A percentile compares a stretch with the other conserved stretches of the same genome.
These are phyloP conservation scores for Massarina eburnea DNA, from an alignment of 2,329 filamentous ascomycete genomes.

Conservation along the genomic window DNA sequence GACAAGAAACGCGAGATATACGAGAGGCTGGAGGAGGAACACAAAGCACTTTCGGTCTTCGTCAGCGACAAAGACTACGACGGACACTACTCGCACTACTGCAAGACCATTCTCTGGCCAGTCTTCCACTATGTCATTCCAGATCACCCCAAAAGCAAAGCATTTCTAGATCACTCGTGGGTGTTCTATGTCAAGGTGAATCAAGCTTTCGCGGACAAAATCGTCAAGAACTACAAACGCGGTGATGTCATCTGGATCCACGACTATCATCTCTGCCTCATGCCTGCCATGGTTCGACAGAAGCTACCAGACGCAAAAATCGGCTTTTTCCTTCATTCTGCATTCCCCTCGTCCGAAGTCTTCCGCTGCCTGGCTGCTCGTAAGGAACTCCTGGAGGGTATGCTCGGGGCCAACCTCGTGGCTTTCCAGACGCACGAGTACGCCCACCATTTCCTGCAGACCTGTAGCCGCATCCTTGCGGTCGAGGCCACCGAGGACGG, in stretches of 20 bases:
- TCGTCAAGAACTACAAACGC: slow-evolving; percentile 88
- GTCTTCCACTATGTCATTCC: slow-evolving; percentile 98
- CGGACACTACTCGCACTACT: slow-evolving; percentile 92
- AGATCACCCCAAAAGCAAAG: slow-evolving; percentile 97
- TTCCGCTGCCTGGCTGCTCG: slow-evolving; percentile 89
- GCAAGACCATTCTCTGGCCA: slow-evolving; percentile 97
- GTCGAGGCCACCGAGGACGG: slow-evolving; percentile 88
- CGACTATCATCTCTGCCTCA: slow-evolving; percentile 89
- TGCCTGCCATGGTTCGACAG: slow-evolving; percentile 86
- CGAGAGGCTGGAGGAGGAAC: slow-evolving; percentile 76
- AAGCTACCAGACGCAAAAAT: slow-evolving; percentile 92
- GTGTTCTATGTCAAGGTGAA: slow-evolving; percentile 91
- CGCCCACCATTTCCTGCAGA: slow-evolving; percentile 90
- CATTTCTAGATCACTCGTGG: slow-evolving; percentile 96
- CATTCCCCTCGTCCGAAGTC: slow-evolving; percentile 94
- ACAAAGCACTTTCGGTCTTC: slow-evolving; percentile 81
- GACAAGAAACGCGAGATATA: slow-evolving; percentile 81
- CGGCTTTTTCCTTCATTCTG: slow-evolving; percentile 92
- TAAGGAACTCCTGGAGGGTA: slow-evolving; percentile 84
- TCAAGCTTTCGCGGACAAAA: slow-evolving; percentile 87
- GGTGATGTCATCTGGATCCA: slow-evolving; percentile 94
- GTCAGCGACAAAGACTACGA: slow-evolving; percentile 91
- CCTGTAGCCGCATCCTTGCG: slow-evolving; percentile 86
- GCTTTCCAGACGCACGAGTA: slow-evolving; percentile 96
- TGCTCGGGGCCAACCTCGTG: slow-evolving; percentile 88